Conservation (phyloP, 768 basidiomycete genomes). For the Amanita phalloides region DNA sequence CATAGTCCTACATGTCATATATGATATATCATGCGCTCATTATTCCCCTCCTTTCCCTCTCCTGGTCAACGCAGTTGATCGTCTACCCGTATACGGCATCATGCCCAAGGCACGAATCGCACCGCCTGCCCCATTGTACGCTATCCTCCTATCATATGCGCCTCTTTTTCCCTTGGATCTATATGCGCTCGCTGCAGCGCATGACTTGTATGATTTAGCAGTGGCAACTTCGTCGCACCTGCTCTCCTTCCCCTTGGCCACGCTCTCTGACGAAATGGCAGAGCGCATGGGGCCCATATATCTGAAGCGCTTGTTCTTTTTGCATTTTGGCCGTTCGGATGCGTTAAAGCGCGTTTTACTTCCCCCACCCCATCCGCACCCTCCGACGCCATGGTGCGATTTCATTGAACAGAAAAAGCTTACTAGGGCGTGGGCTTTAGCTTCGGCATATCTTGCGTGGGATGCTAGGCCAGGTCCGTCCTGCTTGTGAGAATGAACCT, state of each 20-base stretch:
- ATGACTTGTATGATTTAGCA: constrained; percentile 65
- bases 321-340: constrained; percentile 76
- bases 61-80: constrained; percentile 44
- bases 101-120: constrained; percentile 33
- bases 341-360: constrained; percentile 72
- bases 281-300: constrained; percentile 65
- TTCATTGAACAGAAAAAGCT: constrained; percentile 70
- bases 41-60: constrained; percentile 60
- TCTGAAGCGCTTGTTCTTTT: constrained; percentile 71
- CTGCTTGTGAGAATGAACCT: neutral
- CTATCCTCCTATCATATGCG: constrained; percentile 54
- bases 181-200: constrained; percentile 58
- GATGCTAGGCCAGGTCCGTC: constrained; percentile 66
- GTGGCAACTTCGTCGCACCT: constrained; percentile 67
- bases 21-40: constrained; percentile 63
- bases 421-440: constrained; percentile 73
- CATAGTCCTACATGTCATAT: constrained; percentile 61
- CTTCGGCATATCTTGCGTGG: constrained; percentile 77
- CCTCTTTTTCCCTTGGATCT: constrained; percentile 60
- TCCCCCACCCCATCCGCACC: constrained; percentile 65
- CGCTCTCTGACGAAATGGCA: constrained; percentile 62
- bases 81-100: constrained; percentile 52
- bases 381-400: constrained; percentile 60
- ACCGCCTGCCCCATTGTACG: constrained; percentile 45
- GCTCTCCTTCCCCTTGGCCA: constrained; percentile 57